phyloP scores from a whole-genome alignment of 306 rosid species.

The Begonia loranthoides region DNA sequence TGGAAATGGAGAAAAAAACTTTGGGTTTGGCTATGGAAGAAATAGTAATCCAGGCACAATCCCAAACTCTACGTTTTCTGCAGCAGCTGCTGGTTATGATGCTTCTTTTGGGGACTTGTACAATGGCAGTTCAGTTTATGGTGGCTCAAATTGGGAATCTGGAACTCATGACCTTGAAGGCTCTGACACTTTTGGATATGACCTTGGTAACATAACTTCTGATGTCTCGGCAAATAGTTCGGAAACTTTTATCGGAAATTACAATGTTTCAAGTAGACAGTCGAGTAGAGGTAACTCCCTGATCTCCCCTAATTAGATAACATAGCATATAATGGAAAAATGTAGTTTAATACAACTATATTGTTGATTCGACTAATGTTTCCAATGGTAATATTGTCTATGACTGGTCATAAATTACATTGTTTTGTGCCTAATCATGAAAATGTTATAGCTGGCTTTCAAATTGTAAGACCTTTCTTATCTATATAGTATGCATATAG shows the following conservation, averaged over 20 bases:
- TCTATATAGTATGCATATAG: too few species aligned
- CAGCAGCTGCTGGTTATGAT: slow-evolving; percentile 54
- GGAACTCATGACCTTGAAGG: slow-evolving; percentile 66
- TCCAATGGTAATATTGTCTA: too few species aligned
- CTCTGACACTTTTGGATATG: slow-evolving; percentile 60
- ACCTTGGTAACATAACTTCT: slow-evolving; percentile 50
- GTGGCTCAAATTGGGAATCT: slow-evolving; percentile 62
- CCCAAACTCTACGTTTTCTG: slow-evolving; percentile 40
- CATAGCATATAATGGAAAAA: background rate
- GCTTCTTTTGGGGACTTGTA: slow-evolving; percentile 65
- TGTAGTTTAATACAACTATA: too few species aligned
- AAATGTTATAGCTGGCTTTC: too few species aligned
- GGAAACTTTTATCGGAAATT: slow-evolving; percentile 61
- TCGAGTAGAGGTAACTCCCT: slow-evolving; percentile 67
- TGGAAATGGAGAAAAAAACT: slow-evolving; percentile 54
- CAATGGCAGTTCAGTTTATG: slow-evolving; percentile 44
- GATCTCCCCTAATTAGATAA: slow-evolving; percentile 9
- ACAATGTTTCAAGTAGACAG: slow-evolving; percentile 63
- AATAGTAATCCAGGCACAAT: slow-evolving; percentile 31
- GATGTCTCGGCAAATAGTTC: slow-evolving; percentile 50
- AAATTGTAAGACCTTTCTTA: too few species aligned
- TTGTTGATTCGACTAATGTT: too few species aligned
- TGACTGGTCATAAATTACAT: too few species aligned
- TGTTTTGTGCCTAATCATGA: too few species aligned
- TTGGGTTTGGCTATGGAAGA: slow-evolving; percentile 74